Base-by-base conservation (phyloP, 2,329 filamentous ascomycete species). In the Alternaria rosae region DNA sequence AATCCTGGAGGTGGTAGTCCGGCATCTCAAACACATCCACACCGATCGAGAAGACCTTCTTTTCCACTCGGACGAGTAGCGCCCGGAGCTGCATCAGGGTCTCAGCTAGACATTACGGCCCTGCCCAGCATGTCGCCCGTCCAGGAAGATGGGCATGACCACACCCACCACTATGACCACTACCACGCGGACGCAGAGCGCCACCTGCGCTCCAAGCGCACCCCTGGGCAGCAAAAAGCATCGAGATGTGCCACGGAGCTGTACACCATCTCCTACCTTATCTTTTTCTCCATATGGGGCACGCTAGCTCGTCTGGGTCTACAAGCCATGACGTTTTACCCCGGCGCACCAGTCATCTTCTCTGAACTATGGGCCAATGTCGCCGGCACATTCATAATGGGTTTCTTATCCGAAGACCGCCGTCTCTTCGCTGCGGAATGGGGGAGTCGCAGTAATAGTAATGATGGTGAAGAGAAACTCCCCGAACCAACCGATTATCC, bases 301-400 rank as follows among this genome's bases (percentile, higher is more conserved):
- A 95, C 93, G 0, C 85, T 97, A 25, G 92, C 93, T 1, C 88
- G 94, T 11, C 82, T 97, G 1, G 94, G 93, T 5, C 81, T 97
- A 8, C 88, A 93, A 74, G 89, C 90, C 48, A 81, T 97, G 54
- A 95, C 93, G 0, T 87, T 85, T 58, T 97, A 97, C 76, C 89
- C 91, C 1, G 91, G 90, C 21, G 88, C 91, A 0, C 93, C 93
- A 0, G 83, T 95, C 21, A 82, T 88, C 6, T 94, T 92, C 57
- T 86, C 88, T 53, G 89, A 91, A 2, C 80, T 97, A 21, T 98
- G 94, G 94, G 90, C 93, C 62, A 97, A 98, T 73, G 90, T 97
- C 48, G 88, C 84, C 2, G 94, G 94, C 2, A 91, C 91, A 57
- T 75, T 96, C 0, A 69, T 97, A 60, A 91, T 98, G 87, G 94